phyloP scores from a whole-genome alignment of 2,329 filamentous ascomycete species.

The Penicillium palitans region DNA sequence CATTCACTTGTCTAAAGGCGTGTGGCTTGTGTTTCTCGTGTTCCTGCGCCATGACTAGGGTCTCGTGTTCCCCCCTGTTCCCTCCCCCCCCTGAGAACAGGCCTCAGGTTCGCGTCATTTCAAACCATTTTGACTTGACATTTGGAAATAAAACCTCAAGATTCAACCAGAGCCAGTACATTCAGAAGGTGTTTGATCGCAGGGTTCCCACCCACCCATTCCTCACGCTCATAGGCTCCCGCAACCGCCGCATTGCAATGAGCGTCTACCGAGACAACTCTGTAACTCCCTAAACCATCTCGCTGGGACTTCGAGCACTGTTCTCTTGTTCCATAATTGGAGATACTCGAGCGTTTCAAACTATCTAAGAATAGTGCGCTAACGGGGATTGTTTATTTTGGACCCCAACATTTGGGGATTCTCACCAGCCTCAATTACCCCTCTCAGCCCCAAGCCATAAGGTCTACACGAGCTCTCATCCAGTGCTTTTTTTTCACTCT shows the following conservation, averaged over 20 bases:
- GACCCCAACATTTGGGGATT: neutral
- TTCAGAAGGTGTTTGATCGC: slow-evolving; percentile 5
- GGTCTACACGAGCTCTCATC: neutral
- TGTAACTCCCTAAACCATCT: slow-evolving; percentile 9
- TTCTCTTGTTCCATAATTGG: slow-evolving; percentile 13
- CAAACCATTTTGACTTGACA: neutral
- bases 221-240: slow-evolving; percentile 15
- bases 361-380: slow-evolving; percentile 8
- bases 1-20: slow-evolving; percentile 6
- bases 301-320: neutral
- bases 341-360: neutral
- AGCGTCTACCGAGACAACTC: slow-evolving; percentile 22
- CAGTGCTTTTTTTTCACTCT: neutral
- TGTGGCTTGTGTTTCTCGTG: slow-evolving; percentile 27
- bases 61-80: slow-evolving; percentile 15
- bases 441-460: slow-evolving; percentile 21
- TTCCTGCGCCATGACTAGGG: slow-evolving; percentile 19
- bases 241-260: slow-evolving; percentile 14
- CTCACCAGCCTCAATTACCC: neutral
- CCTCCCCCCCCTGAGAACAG: slow-evolving; percentile 3
- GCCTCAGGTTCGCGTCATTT: slow-evolving; percentile 15
- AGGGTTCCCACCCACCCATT: neutral
- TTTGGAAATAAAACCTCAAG: slow-evolving; percentile 7
- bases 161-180: slow-evolving; percentile 11
- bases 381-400: neutral